Conservation (phyloP, 768 basidiomycete genomes). For the Trametes villosa region DNA sequence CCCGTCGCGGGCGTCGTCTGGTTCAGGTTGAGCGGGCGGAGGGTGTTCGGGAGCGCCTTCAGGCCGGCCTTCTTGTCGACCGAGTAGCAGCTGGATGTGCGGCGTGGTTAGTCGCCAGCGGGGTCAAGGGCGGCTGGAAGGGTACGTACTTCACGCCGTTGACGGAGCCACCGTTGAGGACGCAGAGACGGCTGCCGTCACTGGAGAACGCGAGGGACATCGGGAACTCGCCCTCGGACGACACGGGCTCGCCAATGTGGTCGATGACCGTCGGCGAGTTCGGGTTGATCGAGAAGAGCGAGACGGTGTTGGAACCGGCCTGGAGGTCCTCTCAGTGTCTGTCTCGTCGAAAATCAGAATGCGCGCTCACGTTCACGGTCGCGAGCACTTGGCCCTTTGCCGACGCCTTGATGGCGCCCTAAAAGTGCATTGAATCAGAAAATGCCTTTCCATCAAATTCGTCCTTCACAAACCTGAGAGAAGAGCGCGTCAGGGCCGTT, state of each 20-base stretch:
- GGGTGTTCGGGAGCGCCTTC: slow-evolving; percentile 43
- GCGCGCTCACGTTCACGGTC: slow-evolving; percentile 24
- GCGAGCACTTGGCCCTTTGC: slow-evolving; percentile 26
- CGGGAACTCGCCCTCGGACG: slow-evolving; percentile 33
- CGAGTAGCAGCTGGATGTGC: slow-evolving; percentile 44
- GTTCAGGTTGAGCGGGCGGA: slow-evolving; percentile 48
- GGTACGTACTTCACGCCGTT: slow-evolving; percentile 45
- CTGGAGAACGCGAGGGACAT: slow-evolving; percentile 30
- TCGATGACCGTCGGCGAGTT: slow-evolving; percentile 27
- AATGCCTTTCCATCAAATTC: background rate
- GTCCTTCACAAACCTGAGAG: slow-evolving; percentile 16
- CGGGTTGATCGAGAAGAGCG: slow-evolving; percentile 31
- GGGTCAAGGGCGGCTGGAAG: background rate
- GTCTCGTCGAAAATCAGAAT: background rate
- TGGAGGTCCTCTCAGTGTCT: background rate
- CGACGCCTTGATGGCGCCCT: slow-evolving; percentile 28
- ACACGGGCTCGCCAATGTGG: slow-evolving; percentile 28
- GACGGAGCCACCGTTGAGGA: slow-evolving; percentile 47
- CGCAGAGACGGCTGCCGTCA: slow-evolving; percentile 17
- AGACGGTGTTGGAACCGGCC: slow-evolving; percentile 34
- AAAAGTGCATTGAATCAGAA: background rate
- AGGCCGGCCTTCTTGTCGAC: slow-evolving; percentile 48
- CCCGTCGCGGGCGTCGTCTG: slow-evolving; percentile 56
- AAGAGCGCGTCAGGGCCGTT: slow-evolving; percentile 29
- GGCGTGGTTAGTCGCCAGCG: background rate